Evolutionary conservation across 1,284 basidiomycete genomes (phyloP).

Genomic region (Heterobasidion parviporum): DNA sequence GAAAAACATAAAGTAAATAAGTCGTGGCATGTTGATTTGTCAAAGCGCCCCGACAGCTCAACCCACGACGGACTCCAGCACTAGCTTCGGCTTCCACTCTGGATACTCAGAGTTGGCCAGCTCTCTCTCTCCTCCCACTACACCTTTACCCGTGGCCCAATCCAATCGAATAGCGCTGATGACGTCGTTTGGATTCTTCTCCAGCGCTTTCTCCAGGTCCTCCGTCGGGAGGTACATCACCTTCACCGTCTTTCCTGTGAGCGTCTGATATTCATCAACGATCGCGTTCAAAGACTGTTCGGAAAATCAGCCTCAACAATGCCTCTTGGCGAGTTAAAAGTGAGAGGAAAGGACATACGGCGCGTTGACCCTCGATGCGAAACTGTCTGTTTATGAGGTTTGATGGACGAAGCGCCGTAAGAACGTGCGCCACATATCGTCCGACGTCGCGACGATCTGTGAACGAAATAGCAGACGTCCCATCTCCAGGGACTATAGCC

Average conservation of each 20-base stretch:
- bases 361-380: neutral
- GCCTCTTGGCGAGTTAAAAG: neutral
- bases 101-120: neutral
- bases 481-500: neutral
- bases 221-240: neutral
- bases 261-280: neutral
- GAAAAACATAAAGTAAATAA: no score
- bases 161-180: neutral
- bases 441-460: neutral
- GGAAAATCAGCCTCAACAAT: neutral
- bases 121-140: neutral
- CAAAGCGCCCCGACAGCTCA: neutral
- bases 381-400: neutral
- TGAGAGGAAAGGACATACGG: neutral
- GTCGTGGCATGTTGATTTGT: no score
- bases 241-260: neutral
- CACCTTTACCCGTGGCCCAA: neutral
- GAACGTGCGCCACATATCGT: neutral
- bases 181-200: neutral
- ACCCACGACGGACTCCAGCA: neutral
- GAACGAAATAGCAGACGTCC: neutral
- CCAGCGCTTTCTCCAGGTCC: neutral
- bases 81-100: neutral
- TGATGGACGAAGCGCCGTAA: neutral
- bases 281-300: neutral